These are phyloP conservation scores for Lizonia empirigonia DNA, from an alignment of 2,329 filamentous ascomycete genomes.

Conservation along the genomic window DNA sequence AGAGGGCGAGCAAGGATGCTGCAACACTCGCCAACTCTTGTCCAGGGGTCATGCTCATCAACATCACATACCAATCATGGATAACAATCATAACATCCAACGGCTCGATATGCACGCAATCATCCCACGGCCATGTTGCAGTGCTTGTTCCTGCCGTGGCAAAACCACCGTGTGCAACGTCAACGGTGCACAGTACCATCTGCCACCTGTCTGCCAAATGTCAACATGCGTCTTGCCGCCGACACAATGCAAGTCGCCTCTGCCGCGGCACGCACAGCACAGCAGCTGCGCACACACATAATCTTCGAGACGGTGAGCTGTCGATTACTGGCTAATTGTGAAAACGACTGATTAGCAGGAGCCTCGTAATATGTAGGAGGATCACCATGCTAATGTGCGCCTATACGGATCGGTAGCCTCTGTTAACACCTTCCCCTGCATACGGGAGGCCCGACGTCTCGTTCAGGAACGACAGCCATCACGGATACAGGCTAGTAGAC, in stretches of 20 bases:
- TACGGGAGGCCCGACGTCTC: conserved; percentile 2
- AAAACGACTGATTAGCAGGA: background rate
- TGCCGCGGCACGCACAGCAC: background rate
- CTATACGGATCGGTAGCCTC: background rate
- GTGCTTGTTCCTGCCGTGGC: conserved; percentile 1
- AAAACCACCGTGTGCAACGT: conserved; percentile 9
- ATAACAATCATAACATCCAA: conserved; percentile 7
- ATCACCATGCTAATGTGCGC: background rate
- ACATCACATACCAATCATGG: background rate
- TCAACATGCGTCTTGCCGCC: conserved; percentile 9
- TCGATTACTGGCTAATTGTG: background rate
- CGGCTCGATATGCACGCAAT: conserved; percentile 4
- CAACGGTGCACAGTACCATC: conserved; percentile 6
- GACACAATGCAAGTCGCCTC: conserved; percentile 14
- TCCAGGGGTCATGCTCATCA: conserved; percentile 9
- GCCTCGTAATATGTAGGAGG: background rate
- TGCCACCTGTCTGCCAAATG: conserved; percentile 8
- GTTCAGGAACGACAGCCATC: conserved; percentile 5
- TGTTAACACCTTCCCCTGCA: conserved; percentile 6
- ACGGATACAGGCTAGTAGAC: background rate
- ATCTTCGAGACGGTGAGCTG: background rate
- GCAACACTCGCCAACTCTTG: conserved; percentile 2
- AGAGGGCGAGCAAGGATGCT: conserved; percentile 8
- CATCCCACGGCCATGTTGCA: conserved; percentile 9
- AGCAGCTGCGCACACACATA: conserved; percentile 6